Evolutionary conservation across 1,284 basidiomycete species (phyloP).

Genomic region (Pterulicium gracile): DNA sequence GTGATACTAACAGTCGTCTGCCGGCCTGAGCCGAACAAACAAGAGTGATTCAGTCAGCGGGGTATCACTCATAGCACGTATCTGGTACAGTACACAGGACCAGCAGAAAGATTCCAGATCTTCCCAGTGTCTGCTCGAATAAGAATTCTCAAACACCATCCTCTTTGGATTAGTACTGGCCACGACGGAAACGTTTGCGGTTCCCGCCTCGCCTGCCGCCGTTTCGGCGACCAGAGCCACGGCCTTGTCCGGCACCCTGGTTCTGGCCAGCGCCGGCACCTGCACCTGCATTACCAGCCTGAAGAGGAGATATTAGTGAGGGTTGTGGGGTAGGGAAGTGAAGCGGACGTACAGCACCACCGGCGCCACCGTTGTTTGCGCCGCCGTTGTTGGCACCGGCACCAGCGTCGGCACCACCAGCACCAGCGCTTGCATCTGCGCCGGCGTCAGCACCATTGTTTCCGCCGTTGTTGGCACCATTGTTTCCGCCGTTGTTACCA

Average conservation of each 20-base stretch:
- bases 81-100: slow-evolving; percentile 23
- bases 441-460: slow-evolving; percentile 1
- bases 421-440: slow-evolving; percentile 1
- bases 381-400: background rate
- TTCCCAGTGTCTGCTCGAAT: background rate
- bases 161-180: background rate
- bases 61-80: background rate
- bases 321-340: background rate
- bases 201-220: background rate
- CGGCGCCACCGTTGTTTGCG: slow-evolving; percentile 1
- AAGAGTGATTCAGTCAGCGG: background rate
- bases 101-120: slow-evolving; percentile 10
- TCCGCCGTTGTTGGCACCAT: background rate
- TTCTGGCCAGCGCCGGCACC: slow-evolving; percentile 2
- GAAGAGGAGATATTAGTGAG: background rate
- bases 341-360: slow-evolving; percentile 1
- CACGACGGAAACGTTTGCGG: background rate
- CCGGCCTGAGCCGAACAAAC: slow-evolving; percentile 8
- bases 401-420: background rate
- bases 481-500: background rate
- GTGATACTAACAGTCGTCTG: slow-evolving; percentile 5
- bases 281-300: background rate
- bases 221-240: background rate
- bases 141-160: background rate
- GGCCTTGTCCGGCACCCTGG: background rate